These are phyloP conservation scores for Astrocystis sublimbata DNA, from an alignment of 495 filamentous ascomycete genomes.

Conservation along the genomic window DNA sequence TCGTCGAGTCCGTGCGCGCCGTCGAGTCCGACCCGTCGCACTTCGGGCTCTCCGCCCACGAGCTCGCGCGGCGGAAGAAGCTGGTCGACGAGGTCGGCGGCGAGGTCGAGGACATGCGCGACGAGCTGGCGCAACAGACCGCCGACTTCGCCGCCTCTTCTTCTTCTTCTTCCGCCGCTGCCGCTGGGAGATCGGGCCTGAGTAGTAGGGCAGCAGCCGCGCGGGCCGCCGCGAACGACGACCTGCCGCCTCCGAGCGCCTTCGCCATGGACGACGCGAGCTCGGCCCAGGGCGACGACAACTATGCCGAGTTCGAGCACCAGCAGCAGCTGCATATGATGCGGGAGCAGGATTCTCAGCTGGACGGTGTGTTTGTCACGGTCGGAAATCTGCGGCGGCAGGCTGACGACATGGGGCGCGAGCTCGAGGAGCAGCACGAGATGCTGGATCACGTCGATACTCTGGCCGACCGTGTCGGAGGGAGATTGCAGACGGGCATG, in stretches of 20 bases:
- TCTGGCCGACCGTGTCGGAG: constrained; percentile 81
- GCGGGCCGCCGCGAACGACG: constrained; percentile 36
- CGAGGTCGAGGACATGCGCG: constrained; percentile 85
- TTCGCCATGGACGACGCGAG: constrained; percentile 57
- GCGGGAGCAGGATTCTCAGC: constrained; percentile 89
- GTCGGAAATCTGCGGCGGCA: constrained; percentile 87
- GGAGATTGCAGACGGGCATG: constrained; percentile 81
- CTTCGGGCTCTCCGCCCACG: constrained; percentile 81
- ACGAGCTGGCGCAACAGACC: constrained; percentile 65
- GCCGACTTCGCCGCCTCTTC: constrained; percentile 16
- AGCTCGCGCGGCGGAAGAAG: constrained; percentile 76
- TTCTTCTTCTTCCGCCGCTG: neutral
- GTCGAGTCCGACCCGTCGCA: constrained; percentile 87
- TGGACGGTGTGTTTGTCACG: constrained; percentile 90
- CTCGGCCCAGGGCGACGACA: constrained; percentile 49
- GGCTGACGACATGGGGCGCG: constrained; percentile 91
- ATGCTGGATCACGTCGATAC: constrained; percentile 78
- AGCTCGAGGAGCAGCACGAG: constrained; percentile 89
- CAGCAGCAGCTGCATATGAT: constrained; percentile 88
- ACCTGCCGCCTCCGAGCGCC: constrained; percentile 69
- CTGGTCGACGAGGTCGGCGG: constrained; percentile 87
- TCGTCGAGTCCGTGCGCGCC: constrained; percentile 82
- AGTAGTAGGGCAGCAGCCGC: constrained; percentile 29
- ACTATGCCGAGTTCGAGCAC: constrained; percentile 87
- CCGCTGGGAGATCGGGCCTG: no score